phyloP scores from a whole-genome alignment of 192 early-diverging fungal genomes.

The Allomyces javanicus region DNA sequence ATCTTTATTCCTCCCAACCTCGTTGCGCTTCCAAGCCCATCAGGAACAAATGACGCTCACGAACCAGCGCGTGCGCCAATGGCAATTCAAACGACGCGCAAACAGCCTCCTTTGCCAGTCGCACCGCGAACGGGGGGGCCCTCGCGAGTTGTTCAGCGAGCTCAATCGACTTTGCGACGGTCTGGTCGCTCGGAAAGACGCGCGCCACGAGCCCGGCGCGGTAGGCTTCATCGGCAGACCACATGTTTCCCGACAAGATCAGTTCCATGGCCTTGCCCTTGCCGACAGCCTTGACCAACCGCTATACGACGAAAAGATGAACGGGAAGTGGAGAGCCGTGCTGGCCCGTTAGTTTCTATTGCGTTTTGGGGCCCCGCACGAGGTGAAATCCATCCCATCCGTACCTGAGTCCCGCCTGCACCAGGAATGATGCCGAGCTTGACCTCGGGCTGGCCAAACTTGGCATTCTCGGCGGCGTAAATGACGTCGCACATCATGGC shows the following conservation, averaged over 20 bases:
- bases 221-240: conserved; percentile 68
- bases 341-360: no score
- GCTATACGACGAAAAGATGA: conserved; percentile 10
- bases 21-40: no score
- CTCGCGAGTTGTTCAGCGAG: conserved; percentile 66
- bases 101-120: conserved; percentile 90
- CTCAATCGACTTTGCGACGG: conserved; percentile 78
- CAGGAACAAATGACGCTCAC: conserved; percentile 83
- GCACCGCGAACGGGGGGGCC: conserved; percentile 62
- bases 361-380: no score
- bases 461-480: conserved; percentile 91
- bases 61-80: conserved; percentile 59
- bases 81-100: conserved; percentile 78
- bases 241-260: conserved; percentile 72
- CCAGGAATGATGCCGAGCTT: conserved; percentile 91
- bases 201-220: conserved; percentile 65
- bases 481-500: conserved; percentile 99
- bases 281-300: conserved; percentile 77
- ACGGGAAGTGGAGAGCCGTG: no score
- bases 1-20: no score
- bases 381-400: neutral
- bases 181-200: conserved; percentile 63
- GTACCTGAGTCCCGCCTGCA: conserved; percentile 14
- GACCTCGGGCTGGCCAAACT: conserved; percentile 96
- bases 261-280: conserved; percentile 98